Evolutionary conservation across 179 eudicot genomes (phyloP).

Genomic region (Nepenthes alata): DNA sequence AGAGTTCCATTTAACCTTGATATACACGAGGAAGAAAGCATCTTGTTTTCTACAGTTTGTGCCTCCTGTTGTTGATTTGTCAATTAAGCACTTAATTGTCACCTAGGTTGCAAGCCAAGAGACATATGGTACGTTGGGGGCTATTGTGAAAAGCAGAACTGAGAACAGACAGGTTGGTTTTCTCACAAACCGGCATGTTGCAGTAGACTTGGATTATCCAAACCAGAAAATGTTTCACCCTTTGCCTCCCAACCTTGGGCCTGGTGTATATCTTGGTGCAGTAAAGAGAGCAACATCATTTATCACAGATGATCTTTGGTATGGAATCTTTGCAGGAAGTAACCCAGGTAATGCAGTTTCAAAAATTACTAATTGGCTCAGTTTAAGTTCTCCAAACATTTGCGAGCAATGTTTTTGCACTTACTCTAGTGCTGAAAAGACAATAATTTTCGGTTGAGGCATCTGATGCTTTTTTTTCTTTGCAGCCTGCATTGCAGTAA

Average conservation of each 20-base stretch:
- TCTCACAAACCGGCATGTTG: constrained; percentile 91
- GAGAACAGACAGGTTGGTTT: constrained; percentile 89
- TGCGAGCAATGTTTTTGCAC: neutral
- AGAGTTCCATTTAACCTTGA: too few relatives aligned
- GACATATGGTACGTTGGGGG: constrained; percentile 93
- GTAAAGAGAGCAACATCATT: constrained; percentile 97
- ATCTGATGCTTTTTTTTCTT: too few relatives aligned
- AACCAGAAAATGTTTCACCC: constrained; percentile 98
- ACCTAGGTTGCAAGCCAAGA: constrained; percentile 87
- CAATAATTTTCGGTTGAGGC: too few relatives aligned
- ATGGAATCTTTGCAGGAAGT: constrained; percentile 89
- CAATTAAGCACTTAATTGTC: too few relatives aligned
- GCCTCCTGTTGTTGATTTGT: too few relatives aligned
- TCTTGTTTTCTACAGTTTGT: too few relatives aligned
- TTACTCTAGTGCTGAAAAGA: too few relatives aligned
- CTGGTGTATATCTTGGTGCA: constrained; percentile 91
- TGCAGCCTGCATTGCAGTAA: too few relatives aligned
- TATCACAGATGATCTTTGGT: constrained; percentile 95
- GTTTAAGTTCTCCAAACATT: constrained; percentile 2
- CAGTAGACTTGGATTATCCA: constrained; percentile 89
- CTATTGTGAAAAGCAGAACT: constrained; percentile 88
- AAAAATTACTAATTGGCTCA: constrained; percentile 26
- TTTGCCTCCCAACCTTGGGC: constrained; percentile 94
- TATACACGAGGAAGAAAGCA: too few relatives aligned
- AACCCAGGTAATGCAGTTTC: constrained; percentile 57